These are phyloP conservation scores for Echinosophora koreensis DNA, from an alignment of 306 rosid species.

Conservation along the genomic window DNA sequence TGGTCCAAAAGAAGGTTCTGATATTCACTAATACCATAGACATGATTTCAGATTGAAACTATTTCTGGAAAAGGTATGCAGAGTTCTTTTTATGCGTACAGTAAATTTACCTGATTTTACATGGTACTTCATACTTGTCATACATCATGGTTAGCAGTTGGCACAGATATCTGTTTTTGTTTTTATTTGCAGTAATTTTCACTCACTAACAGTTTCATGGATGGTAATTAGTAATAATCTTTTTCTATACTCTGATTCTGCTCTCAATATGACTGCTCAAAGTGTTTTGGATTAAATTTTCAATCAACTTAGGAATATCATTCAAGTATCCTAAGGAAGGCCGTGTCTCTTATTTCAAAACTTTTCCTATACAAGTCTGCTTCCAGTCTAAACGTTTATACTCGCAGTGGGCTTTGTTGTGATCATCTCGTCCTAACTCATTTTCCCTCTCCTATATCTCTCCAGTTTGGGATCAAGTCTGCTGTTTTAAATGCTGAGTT, in stretches of 20 bases:
- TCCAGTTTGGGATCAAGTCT: conserved; percentile 92
- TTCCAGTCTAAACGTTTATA: conserved; percentile 7
- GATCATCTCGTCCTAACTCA: background rate
- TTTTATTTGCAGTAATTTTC: conserved; percentile 16
- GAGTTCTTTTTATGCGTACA: conserved; percentile 32
- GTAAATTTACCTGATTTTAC: conserved; percentile 11
- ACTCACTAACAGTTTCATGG: conserved; percentile 4
- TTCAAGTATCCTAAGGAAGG: background rate
- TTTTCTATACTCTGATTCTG: background rate
- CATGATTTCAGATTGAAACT: conserved; percentile 81
- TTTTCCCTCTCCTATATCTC: conserved; percentile 27
- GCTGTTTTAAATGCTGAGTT: conserved; percentile 96
- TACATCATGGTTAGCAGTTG: background rate
- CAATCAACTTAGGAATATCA: conserved; percentile 32
- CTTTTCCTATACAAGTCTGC: conserved; percentile 8
- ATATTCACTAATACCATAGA: conserved; percentile 88
- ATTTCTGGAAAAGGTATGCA: conserved; percentile 85
- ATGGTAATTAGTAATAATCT: conserved; percentile 10
- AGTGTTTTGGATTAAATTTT: conserved; percentile 24
- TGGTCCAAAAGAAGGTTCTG: conserved; percentile 91
- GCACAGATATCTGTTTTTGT: background rate
- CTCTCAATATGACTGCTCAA: background rate
- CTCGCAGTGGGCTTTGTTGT: conserved; percentile 33
- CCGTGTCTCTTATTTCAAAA: background rate
- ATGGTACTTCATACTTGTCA: background rate